Evolutionary conservation across 176 grass and related monocot species (phyloP), one percentile per base, ranked within the genome.

Genomic region (Oryza longistaminata): DNA sequence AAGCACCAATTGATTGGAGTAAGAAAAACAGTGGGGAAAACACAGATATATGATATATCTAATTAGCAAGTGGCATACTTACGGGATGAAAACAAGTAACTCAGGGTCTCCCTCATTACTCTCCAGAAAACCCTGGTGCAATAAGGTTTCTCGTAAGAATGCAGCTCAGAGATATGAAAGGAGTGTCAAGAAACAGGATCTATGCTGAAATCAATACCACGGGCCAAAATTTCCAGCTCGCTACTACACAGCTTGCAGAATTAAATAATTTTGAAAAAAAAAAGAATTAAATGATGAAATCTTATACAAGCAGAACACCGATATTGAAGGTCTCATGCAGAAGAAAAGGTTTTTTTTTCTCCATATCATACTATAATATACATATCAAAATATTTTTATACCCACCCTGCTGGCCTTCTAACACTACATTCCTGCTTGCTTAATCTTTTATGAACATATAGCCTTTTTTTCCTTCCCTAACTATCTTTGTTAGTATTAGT

Each of bases 61-160:
- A 81, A 64, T 11, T 27, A 77, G 19, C 61, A 90, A 81, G 82
- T 87, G 22, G 86, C 76, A 39, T 75, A 95, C 96, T 94, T 95
- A 99, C 96, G 93, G 96, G 68, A 99, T 99, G 68, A 96, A 98
- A 94, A 99, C 53, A 73, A 99, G 80, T 83, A 96, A 92, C 86
- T 99, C 96, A 77, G 93, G 90, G 75, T 99, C 96, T 90, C 78
- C 96, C 37, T 96, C 93, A 89, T 96, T 99, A 81, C 96, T 99
- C 90, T 99, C 96, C 83, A 99, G 87, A 89, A 89, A 86, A 44
- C 92, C 93, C 96, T 99, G 85, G 48, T 64, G 77, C 49, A 90
- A 22, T 62, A 83, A 92, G 78, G 81, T 88, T 84, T 53, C 7
- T 68, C 31, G 85, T 87, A 83, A 85, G 76, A 78, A 83, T 85